Evolutionary conservation across 2,329 filamentous ascomycete genomes (phyloP), one percentile per base, ranked within the genome.

Genomic region (Monosporascus sp.): DNA sequence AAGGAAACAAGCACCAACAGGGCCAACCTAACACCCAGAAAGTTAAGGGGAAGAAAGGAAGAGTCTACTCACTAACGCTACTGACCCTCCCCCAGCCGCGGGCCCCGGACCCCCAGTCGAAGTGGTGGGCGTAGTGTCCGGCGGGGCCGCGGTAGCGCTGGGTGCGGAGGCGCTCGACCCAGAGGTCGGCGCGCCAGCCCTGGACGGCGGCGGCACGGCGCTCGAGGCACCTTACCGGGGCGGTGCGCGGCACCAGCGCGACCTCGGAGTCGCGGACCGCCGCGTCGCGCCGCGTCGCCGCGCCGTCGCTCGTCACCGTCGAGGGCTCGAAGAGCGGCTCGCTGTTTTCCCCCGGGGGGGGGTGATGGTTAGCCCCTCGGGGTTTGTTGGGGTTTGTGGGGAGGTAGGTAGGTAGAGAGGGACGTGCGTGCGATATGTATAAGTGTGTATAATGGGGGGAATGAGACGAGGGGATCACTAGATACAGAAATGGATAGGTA

Each of bases 61-160:
- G 38, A 19, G 19, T n/a, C 17, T 3, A 41, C 38, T n/a, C 9
- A 41, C 38, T 46, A 7, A 46, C 26, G 24, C 43, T 46, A 31
- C 77, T 78, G 44, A 80, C 76, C 9, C 79, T 69, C 1, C 73
- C 75, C 72, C 70, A 72, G 54, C 71, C 74, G 46, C 73, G 77
- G 57, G 76, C 75, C 55, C 78, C 79, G 27, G 79, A 69, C 50
- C 73, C 77, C 77, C 77, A 82, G 69, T 82, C 79, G 57, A 77
- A 81, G 64, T 82, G 79, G 55, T 80, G 77, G 43, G 66, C 68
- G 63, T 82, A 82, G 64, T 81, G 78, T 1, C 78, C 77, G 5
- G 69, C 71, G 1, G 71, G 64, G 7, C 61, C 62, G 17, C 57
- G 56, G 59, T 82, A 82, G 27, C 75, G 71, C 67, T 82, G 79